Evolutionary conservation across 768 basidiomycete genomes (phyloP).

Genomic region (Kwoniella dendrophila): DNA sequence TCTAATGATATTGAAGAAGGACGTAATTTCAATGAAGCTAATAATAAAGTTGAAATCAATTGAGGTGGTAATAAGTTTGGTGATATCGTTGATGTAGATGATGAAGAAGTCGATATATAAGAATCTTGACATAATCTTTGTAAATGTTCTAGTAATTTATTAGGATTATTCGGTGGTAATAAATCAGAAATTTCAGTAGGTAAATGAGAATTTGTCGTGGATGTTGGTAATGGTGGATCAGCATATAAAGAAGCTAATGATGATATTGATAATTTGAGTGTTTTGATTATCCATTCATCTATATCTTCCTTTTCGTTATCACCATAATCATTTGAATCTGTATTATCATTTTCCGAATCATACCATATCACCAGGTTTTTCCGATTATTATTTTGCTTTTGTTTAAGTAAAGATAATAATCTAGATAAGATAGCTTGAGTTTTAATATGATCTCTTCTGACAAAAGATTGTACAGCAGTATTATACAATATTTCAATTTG

Average conservation of each 20-base stretch:
- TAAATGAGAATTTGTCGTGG: neutral
- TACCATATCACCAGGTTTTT: constrained; percentile 22
- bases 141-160: constrained; percentile 17
- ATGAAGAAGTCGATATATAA: no score
- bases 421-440: constrained; percentile 34
- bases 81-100: neutral
- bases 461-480: constrained; percentile 48
- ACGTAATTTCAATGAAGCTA: constrained; percentile 43
- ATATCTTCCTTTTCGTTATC: neutral
- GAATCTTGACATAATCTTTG: constrained; percentile 3
- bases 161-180: constrained; percentile 29
- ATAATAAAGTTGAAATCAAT: constrained; percentile 41
- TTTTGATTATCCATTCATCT: constrained; percentile 41
- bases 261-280: constrained; percentile 40
- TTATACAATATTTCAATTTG: constrained; percentile 44
- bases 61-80: constrained; percentile 34
- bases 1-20: constrained; percentile 23
- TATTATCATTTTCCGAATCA: constrained; percentile 9
- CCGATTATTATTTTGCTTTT: neutral
- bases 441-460: constrained; percentile 44
- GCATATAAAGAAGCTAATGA: constrained; percentile 38
- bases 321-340: neutral
- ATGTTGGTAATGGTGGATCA: constrained; percentile 35
- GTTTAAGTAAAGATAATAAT: constrained; percentile 16
- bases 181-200: constrained; percentile 16